Evolutionary conservation across 345 rosid species (phyloP).

Genomic region (Populus pruinosa): DNA sequence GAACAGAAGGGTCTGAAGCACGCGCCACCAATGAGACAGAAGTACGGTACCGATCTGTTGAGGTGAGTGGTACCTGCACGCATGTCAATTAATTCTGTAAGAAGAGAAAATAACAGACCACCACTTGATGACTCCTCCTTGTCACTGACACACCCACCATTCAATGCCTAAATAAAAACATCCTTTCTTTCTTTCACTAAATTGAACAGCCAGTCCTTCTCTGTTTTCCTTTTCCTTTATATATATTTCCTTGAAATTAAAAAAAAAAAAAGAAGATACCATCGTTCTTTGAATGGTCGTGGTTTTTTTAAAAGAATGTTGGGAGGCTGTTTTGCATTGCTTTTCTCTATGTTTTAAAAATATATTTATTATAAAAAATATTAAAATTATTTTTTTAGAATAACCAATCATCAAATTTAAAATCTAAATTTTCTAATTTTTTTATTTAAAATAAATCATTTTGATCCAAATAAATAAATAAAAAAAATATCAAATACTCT

Average conservation of each 20-base stretch:
- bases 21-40: background rate
- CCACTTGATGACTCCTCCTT: background rate
- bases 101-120: background rate
- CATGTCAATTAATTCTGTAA: background rate
- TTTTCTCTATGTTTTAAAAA: too few species aligned
- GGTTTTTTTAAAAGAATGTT: background rate
- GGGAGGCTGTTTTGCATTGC: too few species aligned
- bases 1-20: background rate
- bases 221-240: background rate
- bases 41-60: background rate
- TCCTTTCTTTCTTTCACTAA: background rate
- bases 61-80: slow-evolving; percentile 2
- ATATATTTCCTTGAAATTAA: background rate
- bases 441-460: too few species aligned
- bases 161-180: background rate
- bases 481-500: too few species aligned
- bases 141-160: slow-evolving; percentile 6
- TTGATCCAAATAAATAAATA: too few species aligned
- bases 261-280: background rate
- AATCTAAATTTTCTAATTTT: too few species aligned
- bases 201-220: background rate
- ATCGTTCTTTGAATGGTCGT: background rate
- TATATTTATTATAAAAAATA: too few species aligned
- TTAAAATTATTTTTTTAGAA: too few species aligned
- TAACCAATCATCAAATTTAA: too few species aligned